Percentiles rank a stretch among this genome's conserved stretches.
Evolutionary conservation across 768 basidiomycete genomes (phyloP).

Genomic region (Rhizopogon sp.): DNA sequence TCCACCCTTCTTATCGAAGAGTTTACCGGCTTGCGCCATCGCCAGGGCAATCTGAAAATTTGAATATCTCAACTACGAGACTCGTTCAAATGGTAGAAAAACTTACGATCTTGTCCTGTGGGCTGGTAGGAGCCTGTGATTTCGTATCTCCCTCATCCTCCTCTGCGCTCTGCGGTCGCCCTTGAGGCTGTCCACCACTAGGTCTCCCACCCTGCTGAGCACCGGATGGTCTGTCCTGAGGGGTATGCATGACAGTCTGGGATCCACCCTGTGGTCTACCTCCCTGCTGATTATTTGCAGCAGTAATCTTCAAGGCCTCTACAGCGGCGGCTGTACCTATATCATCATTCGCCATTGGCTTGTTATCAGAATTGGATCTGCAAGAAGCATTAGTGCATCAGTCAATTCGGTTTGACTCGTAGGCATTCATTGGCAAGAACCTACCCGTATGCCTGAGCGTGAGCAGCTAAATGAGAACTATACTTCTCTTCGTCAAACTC

Average conservation of each 20-base stretch:
- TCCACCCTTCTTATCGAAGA: constrained; percentile 28
- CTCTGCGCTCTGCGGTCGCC: not conserved
- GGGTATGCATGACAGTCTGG: not conserved
- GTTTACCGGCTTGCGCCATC: constrained; percentile 27
- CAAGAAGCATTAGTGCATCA: not conserved
- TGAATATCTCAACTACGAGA: not conserved
- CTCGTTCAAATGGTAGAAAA: not conserved
- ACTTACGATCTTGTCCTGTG: constrained; percentile 27
- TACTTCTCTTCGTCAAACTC: constrained; percentile 11
- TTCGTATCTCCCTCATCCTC: constrained; percentile 11
- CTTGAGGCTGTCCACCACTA: not conserved
- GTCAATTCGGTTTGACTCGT: not conserved
- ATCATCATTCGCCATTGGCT: constrained; percentile 20
- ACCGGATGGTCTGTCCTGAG: constrained; percentile 2
- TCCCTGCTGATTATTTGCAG: constrained; percentile 6
- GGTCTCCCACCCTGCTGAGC: not conserved
- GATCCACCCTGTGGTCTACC: constrained; percentile 1
- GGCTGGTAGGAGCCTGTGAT: not conserved
- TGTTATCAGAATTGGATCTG: not conserved
- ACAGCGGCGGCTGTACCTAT: constrained; percentile 26
- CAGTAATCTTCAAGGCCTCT: constrained; percentile 25
- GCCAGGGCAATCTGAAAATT: constrained; percentile 19
- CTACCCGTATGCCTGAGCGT: constrained; percentile 27
- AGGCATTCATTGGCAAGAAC: not conserved
- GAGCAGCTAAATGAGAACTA: constrained; percentile 19